Conservation (phyloP, 208 protist genomes). For the Wallacemonas sp. region DNA sequence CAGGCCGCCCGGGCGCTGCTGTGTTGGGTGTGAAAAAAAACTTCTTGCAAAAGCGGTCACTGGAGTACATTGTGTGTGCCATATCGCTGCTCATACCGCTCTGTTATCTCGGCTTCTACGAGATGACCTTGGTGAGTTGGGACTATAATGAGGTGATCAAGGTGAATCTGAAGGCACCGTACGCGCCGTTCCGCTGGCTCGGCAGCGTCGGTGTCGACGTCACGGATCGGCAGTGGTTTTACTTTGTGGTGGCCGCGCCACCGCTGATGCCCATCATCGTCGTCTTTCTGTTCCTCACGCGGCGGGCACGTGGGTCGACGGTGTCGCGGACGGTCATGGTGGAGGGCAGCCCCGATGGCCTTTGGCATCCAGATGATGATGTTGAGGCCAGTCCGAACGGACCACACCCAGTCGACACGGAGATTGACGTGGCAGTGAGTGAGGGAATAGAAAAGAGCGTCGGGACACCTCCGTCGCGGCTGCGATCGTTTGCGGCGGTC, state of each 20-base stretch:
- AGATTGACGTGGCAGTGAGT: no score
- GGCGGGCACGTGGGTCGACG: slow-evolving; percentile 11
- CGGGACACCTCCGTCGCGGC: no score
- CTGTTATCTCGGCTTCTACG: slow-evolving; percentile 30
- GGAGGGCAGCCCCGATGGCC: slow-evolving; percentile 3
- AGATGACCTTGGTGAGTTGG: slow-evolving; percentile 32
- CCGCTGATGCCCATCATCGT: slow-evolving; percentile 35
- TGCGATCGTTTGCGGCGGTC: no score
- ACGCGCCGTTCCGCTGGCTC: slow-evolving; percentile 43
- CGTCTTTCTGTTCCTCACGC: slow-evolving; percentile 42
- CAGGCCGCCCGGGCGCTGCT: background rate
- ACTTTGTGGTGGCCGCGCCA: slow-evolving; percentile 48
- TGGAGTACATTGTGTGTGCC: slow-evolving; percentile 38
- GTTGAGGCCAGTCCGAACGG: background rate
- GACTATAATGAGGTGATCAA: slow-evolving; percentile 33
- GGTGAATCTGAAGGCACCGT: slow-evolving; percentile 34
- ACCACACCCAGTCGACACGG: no score
- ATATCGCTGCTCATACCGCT: slow-evolving; percentile 21
- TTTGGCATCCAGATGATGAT: slow-evolving; percentile 4
- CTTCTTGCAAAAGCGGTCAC: slow-evolving; percentile 36
- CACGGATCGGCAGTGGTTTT: slow-evolving; percentile 67
- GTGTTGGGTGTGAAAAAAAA: slow-evolving; percentile 8
- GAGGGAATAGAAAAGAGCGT: no score
- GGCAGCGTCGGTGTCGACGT: slow-evolving; percentile 64
- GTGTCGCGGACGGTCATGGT: slow-evolving; percentile 11